A percentile compares a stretch with the other conserved stretches of the same genome.
phyloP scores from a whole-genome alignment of 352 stramenopile species.

The Pilasporangium apinafurcum region DNA sequence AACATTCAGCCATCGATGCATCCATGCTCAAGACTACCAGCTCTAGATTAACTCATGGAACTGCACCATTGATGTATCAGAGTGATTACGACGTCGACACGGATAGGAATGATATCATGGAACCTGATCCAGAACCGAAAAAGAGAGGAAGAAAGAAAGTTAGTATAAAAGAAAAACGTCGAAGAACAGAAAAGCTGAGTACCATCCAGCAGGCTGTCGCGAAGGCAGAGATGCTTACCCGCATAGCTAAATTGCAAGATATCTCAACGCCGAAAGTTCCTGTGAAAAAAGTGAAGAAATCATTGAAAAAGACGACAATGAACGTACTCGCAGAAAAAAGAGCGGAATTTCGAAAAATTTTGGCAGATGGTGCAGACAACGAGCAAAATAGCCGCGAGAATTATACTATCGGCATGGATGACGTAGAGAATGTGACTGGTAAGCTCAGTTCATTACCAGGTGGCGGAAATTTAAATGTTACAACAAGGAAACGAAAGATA shows the following conservation, averaged over 20 bases:
- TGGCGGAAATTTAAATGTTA: no score
- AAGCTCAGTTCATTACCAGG: no score
- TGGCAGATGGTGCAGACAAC: slow-evolving; percentile 8
- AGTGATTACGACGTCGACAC: no score
- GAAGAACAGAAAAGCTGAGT: slow-evolving; percentile 22
- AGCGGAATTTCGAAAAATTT: slow-evolving; percentile 38
- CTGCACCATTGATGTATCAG: no score
- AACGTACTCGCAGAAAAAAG: slow-evolving; percentile 29
- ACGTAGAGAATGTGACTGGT: no score
- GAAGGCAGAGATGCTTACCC: slow-evolving; percentile 41
- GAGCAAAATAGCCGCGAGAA: slow-evolving; percentile 6
- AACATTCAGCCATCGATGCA: no score
- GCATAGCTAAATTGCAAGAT: slow-evolving; percentile 49
- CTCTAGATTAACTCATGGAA: no score
- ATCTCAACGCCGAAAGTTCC: slow-evolving; percentile 58
- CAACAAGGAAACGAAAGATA: slow-evolving; percentile 15
- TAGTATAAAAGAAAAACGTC: slow-evolving; percentile 1
- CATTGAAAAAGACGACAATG: slow-evolving; percentile 19
- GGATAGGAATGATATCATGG: no score
- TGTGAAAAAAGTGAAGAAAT: slow-evolving; percentile 41
- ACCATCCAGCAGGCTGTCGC: slow-evolving; percentile 34
- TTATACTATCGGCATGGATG: slow-evolving; percentile 15
- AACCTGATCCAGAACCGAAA: slow-evolving; percentile 3
- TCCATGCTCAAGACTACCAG: no score
- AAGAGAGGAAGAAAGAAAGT: neutral